Base-by-base conservation (phyloP, 2,329 filamentous ascomycete species). In the Penicillium vulpinum region DNA sequence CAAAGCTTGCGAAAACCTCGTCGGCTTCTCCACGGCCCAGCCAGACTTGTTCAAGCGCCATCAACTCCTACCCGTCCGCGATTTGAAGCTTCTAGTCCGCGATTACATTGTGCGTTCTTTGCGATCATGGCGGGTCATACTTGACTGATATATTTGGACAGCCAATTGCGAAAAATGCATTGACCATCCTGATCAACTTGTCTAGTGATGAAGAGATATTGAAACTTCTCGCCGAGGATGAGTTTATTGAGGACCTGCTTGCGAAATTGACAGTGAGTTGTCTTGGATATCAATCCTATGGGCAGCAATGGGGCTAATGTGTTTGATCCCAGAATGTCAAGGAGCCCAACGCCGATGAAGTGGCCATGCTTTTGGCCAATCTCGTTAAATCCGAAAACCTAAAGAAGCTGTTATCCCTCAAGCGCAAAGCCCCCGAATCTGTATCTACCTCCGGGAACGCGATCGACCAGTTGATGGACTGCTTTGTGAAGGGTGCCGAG, bases 351-450 rank as follows among this genome's bases (percentile, higher is more conserved):
- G 91, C 91, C 51, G 89, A 97, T 70, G 83, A 94, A 39, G 78
- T 95, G 44, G 86, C 91, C 44, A 97, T 97, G 92, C 84, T 99
- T 15, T 83, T 97, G 24, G 92, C 94, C 73, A 99, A 99, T 70
- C 81, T 99, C 51, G 84, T 88, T 57, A 97, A 97, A 77, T 88
- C 84, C 59, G 87, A 93, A 64, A 82, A 81, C 6, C 75, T 96
- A 55, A 88, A 88, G 62, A 82, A 82, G 41, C 79, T 97, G 5
- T 75, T 93, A 11, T 80, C 81, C 5, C 80, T 89, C 54, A 89
- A 88, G 68, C 88, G 91, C 61, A 78, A 83, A 7, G 74, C 88
- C 0, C 89, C 91, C 2, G 83, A 86, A 54, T 80, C 81, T n/a
- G 83, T 96, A 7, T 86, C 85, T 6, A 88, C 85, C 1, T 90